Conservation (phyloP, 352 stramenopile genomes). For the Aphanomyces invadans region DNA sequence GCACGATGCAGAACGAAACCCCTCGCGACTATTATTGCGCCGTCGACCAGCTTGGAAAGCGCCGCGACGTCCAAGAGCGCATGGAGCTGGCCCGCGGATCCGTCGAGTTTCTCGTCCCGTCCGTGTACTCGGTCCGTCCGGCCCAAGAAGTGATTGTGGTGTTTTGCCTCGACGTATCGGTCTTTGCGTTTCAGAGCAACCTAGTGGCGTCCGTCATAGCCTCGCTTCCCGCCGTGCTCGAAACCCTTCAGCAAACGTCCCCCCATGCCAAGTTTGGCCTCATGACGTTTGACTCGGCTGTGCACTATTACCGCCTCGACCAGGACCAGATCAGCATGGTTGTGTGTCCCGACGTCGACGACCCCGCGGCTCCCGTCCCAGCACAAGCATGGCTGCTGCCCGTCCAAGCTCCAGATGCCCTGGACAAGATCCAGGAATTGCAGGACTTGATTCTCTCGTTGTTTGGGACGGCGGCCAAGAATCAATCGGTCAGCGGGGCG, state of each 20-base stretch:
- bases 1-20: constrained; percentile 72
- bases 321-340: constrained; percentile 59
- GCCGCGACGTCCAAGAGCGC: constrained; percentile 70
- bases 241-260: constrained; percentile 55
- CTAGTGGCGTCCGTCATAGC: constrained; percentile 53
- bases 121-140: constrained; percentile 72
- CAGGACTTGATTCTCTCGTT: constrained; percentile 59
- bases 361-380: constrained; percentile 62
- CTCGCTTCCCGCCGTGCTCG: constrained; percentile 71
- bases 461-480: constrained; percentile 63
- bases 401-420: constrained; percentile 64
- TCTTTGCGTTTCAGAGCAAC: constrained; percentile 73
- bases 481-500: constrained; percentile 66
- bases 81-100: constrained; percentile 72
- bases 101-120: constrained; percentile 79
- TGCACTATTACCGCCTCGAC: constrained; percentile 85
- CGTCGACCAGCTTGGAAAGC: constrained; percentile 77
- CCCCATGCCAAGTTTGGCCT: constrained; percentile 85
- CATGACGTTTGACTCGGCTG: constrained; percentile 71
- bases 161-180: constrained; percentile 81
- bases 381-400: constrained; percentile 73
- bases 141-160: constrained; percentile 82
- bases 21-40: constrained; percentile 82
- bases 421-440: constrained; percentile 60
- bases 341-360: constrained; percentile 72